Evolutionary conservation across 2,329 filamentous ascomycete genomes (phyloP), one percentile per base, ranked within the genome.

Genomic region (Alternaria gaisen): DNA sequence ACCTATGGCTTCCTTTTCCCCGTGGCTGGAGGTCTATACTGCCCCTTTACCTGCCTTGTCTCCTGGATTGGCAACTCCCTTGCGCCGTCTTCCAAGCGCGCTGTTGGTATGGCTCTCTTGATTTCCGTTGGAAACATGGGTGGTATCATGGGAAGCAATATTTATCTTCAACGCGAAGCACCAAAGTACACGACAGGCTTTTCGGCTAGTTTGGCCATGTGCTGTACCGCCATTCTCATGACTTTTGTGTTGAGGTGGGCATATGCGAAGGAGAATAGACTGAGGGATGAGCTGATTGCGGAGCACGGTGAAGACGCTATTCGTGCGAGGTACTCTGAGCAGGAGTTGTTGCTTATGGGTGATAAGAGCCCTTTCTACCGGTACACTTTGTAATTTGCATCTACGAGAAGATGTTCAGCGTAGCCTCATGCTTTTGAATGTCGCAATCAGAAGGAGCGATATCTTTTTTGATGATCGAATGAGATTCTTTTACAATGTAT

Each of bases 171-270:
- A 3, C 69, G 72, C 1, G 83, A 87, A 68, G 78, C 77, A 50
- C 85, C 85, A 0, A 71, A 72, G 30, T 87, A 85, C 65, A 75
- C 67, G 36, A 83, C 82, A 0, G 85, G 85, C 0, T 87, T 85
- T 64, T 80, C 82, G 0, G 79, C 81, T 0, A 79, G 79, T 58
- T 72, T 87, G 40, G 83, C 78, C 1, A 77, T 78, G 75, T 77
- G 73, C 44, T 73, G 83, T 61, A 67, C 84, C 18, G 83, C 83
- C 72, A 69, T 87, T 77, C 76, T 62, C 75, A 79, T 56, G 68
- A 82, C 51, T 67, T 78, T 71, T 79, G 83, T 63, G 72, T 74
- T 61, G 66, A 77, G 61, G 66, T 84, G 30, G 73, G 85, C 68
- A 65, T 79, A 73, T 56, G 71, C 18, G 78, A 84, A 75, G 32